Evolutionary conservation across 2,329 filamentous ascomycete genomes (phyloP).

Genomic region (Pseudogymnoascus destructans): DNA sequence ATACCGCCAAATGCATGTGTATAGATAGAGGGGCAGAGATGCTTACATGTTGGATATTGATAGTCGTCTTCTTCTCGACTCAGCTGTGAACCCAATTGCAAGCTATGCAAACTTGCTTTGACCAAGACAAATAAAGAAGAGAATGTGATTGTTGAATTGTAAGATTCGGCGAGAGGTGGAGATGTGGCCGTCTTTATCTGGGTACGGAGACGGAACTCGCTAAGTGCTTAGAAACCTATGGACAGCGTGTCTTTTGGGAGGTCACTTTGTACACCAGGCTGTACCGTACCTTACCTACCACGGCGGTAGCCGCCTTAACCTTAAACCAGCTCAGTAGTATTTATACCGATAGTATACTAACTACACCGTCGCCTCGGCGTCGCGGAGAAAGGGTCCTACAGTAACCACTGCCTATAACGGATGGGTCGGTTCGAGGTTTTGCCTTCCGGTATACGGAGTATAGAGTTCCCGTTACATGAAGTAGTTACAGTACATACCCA

Average conservation of each 20-base stretch:
- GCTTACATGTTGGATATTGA: neutral
- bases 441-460: too few relatives aligned
- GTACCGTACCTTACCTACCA: slow-evolving; percentile 7
- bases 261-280: slow-evolving; percentile 4
- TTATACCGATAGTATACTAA: too few relatives aligned
- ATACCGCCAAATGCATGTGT: neutral
- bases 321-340: slow-evolving; percentile 1
- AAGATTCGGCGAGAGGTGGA: neutral
- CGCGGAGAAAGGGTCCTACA: neutral
- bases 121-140: slow-evolving; percentile 7
- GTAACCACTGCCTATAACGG: too few relatives aligned
- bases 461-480: too few relatives aligned
- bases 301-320: slow-evolving; percentile 5
- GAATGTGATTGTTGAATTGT: slow-evolving; percentile 2
- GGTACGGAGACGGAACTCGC: neutral
- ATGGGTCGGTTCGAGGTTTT: too few relatives aligned
- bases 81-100: slow-evolving; percentile 5
- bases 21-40: neutral
- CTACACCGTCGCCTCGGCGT: neutral
- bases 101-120: slow-evolving; percentile 6
- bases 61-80: slow-evolving; percentile 2
- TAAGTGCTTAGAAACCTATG: slow-evolving; percentile 9
- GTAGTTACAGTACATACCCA: too few relatives aligned
- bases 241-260: slow-evolving; percentile 10
- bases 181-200: slow-evolving; percentile 7